These are phyloP conservation scores for Penicillium riverlandense DNA, from an alignment of 495 filamentous ascomycete species.

Conservation along the genomic window DNA sequence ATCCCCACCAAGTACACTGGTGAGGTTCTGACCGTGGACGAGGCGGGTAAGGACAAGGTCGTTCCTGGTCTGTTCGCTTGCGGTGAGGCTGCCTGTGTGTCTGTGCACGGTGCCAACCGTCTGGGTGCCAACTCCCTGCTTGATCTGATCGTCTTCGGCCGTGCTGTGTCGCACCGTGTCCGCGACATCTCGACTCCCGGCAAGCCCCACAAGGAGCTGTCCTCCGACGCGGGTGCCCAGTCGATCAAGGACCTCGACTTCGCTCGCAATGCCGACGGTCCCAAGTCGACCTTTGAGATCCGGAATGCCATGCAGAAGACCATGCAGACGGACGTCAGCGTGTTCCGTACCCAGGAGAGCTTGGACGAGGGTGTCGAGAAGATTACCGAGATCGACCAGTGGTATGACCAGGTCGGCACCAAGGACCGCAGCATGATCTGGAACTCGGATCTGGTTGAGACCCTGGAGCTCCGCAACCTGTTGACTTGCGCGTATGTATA, in stretches of 20 bases:
- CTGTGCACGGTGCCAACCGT: constrained; percentile 95
- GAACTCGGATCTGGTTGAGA: constrained; percentile 96
- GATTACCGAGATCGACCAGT: constrained; percentile 73
- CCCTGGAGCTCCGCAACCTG: constrained; percentile 85
- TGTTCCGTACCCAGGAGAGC: constrained; percentile 92
- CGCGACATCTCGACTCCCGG: constrained; percentile 82
- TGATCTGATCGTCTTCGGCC: constrained; percentile 93
- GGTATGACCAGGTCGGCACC: constrained; percentile 75
- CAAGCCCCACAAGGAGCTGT: constrained; percentile 63
- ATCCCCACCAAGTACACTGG: constrained; percentile 96
- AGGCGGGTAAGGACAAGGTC: constrained; percentile 78
- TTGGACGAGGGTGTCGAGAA: constrained; percentile 78
- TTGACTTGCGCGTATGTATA: constrained; percentile 83
- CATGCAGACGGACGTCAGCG: constrained; percentile 95
- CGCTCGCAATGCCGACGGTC: constrained; percentile 73
- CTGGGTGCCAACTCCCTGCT: constrained; percentile 96
- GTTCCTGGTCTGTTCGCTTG: constrained; percentile 94
- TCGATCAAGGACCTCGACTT: constrained; percentile 82
- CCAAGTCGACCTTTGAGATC: constrained; percentile 80
- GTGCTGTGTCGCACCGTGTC: constrained; percentile 92
- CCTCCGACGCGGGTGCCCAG: constrained; percentile 77
- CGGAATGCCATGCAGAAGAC: constrained; percentile 92
- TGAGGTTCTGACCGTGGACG: constrained; percentile 83
- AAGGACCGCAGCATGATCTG: constrained; percentile 99
- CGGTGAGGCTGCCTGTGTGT: constrained; percentile 95